Evolutionary conservation across 495 filamentous ascomycete species (phyloP).

Genomic region (Aspergillus avenaceus): DNA sequence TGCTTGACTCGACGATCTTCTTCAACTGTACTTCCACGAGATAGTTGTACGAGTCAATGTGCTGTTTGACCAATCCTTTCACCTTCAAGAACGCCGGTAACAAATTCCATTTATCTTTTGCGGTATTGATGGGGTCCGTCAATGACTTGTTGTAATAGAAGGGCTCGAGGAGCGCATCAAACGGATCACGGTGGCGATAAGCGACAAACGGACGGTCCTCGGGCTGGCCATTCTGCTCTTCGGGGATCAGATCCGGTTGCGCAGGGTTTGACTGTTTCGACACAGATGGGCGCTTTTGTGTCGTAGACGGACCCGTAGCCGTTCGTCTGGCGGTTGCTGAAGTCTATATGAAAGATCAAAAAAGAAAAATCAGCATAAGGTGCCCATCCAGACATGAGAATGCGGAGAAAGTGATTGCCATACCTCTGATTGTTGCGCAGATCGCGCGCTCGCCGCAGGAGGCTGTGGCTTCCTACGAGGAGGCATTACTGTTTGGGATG

Average conservation of each 20-base stretch:
- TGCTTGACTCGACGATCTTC: constrained; percentile 89
- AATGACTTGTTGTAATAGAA: constrained; percentile 95
- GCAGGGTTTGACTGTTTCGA: constrained; percentile 11
- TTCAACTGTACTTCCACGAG: constrained; percentile 94
- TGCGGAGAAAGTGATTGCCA: constrained; percentile 17
- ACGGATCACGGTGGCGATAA: constrained; percentile 47
- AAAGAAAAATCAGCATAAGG: constrained; percentile 2
- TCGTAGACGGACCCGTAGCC: constrained; percentile 8
- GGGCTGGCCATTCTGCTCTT: constrained; percentile 6
- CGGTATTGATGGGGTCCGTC: constrained; percentile 92
- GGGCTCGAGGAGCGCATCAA: constrained; percentile 86
- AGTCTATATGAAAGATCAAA: constrained; percentile 8
- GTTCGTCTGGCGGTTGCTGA: constrained; percentile 5
- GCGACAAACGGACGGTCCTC: constrained; percentile 13
- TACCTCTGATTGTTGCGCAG: constrained; percentile 22
- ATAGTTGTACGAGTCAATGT: constrained; percentile 98
- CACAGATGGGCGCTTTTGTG: constrained; percentile 20
- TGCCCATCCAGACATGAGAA: not conserved
- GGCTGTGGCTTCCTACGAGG: constrained; percentile 22
- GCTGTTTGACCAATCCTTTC: constrained; percentile 93
- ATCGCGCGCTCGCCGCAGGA: constrained; percentile 13
- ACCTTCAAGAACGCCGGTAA: constrained; percentile 95
- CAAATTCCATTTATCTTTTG: constrained; percentile 91
- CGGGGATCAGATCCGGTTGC: constrained; percentile 5
- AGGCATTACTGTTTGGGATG: constrained; percentile 16